These are phyloP conservation scores for Pseudozyma flocculosa DNA, from an alignment of 1,284 basidiomycete species.

Conservation along the genomic window DNA sequence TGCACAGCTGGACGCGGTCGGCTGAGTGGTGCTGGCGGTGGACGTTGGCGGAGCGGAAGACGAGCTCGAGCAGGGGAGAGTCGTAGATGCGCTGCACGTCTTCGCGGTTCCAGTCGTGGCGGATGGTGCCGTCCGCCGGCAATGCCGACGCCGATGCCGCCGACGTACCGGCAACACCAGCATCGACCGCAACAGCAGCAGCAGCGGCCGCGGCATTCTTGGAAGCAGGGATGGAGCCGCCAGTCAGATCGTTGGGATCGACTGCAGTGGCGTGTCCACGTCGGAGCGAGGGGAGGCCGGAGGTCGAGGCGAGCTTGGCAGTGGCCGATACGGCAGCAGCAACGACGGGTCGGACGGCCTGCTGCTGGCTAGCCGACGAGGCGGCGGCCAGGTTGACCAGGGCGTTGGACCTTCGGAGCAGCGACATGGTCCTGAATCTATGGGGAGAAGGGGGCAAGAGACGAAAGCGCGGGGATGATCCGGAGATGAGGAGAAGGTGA, in stretches of 20 bases:
- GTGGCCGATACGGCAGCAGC: conserved; percentile 7
- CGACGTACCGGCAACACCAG: conserved; percentile 1
- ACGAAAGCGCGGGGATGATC: too few relatives aligned
- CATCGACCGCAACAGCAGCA: too few relatives aligned
- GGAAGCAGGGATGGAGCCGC: background rate
- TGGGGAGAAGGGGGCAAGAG: too few relatives aligned
- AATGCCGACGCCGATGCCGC: conserved; percentile 2
- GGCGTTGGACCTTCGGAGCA: conserved; percentile 24
- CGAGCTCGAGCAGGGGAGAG: conserved; percentile 52
- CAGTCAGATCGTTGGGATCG: conserved; percentile 25
- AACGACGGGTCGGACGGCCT: conserved; percentile 6
- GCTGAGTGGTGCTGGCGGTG: conserved; percentile 86
- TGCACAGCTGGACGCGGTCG: conserved; percentile 89
- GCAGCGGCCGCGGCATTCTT: too few relatives aligned
- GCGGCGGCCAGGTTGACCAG: conserved; percentile 12
- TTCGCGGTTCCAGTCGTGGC: conserved; percentile 47
- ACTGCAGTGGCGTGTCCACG: conserved; percentile 37
- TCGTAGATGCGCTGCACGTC: conserved; percentile 54
- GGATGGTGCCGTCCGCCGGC: conserved; percentile 18
- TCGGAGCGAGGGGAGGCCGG: conserved; percentile 2
- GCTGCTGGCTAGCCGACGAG: conserved; percentile 16
- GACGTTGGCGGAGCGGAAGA: conserved; percentile 63
- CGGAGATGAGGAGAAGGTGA: too few relatives aligned
- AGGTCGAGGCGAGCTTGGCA: too few relatives aligned
- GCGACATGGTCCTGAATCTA: conserved; percentile 31